Base-by-base conservation (phyloP, 2,329 filamentous ascomycete genomes). In the Botrytis tulipae region DNA sequence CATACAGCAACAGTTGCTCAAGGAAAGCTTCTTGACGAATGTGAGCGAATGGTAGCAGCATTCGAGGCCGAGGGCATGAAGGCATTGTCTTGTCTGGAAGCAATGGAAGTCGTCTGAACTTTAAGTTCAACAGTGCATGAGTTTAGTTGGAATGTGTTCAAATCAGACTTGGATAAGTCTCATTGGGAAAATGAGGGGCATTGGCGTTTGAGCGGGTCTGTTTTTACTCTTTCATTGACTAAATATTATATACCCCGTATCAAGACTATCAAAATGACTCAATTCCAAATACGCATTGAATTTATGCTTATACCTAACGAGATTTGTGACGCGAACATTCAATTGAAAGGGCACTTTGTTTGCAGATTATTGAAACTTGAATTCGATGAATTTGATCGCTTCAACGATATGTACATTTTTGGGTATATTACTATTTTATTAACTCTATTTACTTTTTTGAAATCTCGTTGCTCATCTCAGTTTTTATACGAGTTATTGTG, bases 1-100 rank as follows among this genome's bases (percentile, higher is more conserved):
- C 88, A 91, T 82, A 95, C 96, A 77, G 96, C 96, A 0, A 87
- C 88, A 75, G 86, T 91, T 80, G 94, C 93, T 0, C 95, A 98
- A 84, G 89, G 91, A 82, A 91, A 90, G 81, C 84, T 99, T 72
- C 91, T 91, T 80, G 84, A 87, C 51, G 92, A 97, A 81, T 97
- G 94, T 80, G 95, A 98, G 84, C 85, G 89, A 40, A 88, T 97
- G 82, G 93, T 99, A 8, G 88, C 87, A 74, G 85, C 88, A 14
- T 98, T 98, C 82, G 95, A 98, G 83, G 90, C 85, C 74, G 91
- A 98, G 83, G 95, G 94, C 0, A 88, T 87, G 29, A 88, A 90
- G 79, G 96, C 95, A 0, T 90, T 98, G 87, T 87, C 86, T 67
- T 88, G 89, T 9, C 83, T 99, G 71, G 93, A 96, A 82, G 63